phyloP scores from a whole-genome alignment of 2,329 filamentous ascomycete genomes.

The Fusarium acutatum region DNA sequence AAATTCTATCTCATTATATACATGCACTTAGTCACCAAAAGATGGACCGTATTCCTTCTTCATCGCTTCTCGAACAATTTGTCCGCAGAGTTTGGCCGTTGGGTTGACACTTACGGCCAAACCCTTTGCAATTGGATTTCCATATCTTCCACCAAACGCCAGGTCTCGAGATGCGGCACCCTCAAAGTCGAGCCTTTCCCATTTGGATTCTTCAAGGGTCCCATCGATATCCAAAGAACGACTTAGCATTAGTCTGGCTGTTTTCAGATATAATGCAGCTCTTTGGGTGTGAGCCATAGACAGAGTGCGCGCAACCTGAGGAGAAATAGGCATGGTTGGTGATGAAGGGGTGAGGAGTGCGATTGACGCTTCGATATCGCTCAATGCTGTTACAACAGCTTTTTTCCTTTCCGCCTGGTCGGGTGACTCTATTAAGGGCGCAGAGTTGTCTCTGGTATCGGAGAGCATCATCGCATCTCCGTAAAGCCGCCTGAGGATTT shows the following conservation, averaged over 20 bases:
- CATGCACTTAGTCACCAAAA: constrained; percentile 48
- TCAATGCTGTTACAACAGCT: constrained; percentile 54
- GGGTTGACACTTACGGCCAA: constrained; percentile 73
- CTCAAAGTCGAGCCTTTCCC: constrained; percentile 66
- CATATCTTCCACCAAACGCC: constrained; percentile 70
- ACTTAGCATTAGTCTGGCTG: constrained; percentile 58
- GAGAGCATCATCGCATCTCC: constrained; percentile 66
- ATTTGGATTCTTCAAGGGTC: constrained; percentile 55
- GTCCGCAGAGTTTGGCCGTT: constrained; percentile 73
- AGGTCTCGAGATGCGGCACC: constrained; percentile 70
- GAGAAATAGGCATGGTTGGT: constrained; percentile 64
- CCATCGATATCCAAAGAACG: constrained; percentile 51
- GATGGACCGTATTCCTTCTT: constrained; percentile 71
- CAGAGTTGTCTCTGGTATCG: constrained; percentile 48
- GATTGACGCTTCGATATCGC: constrained; percentile 68
- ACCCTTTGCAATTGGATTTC: constrained; percentile 71
- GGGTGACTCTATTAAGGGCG: constrained; percentile 53
- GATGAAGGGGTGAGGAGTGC: constrained; percentile 63
- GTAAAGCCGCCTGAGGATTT: constrained; percentile 69
- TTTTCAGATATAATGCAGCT: constrained; percentile 69
- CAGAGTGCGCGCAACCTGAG: constrained; percentile 71
- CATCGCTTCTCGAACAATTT: constrained; percentile 75
- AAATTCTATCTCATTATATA: constrained; percentile 12
- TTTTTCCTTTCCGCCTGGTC: constrained; percentile 49
- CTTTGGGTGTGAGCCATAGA: constrained; percentile 77